Conservation (phyloP, 768 basidiomycete species). For the Naganishia antarctica region DNA sequence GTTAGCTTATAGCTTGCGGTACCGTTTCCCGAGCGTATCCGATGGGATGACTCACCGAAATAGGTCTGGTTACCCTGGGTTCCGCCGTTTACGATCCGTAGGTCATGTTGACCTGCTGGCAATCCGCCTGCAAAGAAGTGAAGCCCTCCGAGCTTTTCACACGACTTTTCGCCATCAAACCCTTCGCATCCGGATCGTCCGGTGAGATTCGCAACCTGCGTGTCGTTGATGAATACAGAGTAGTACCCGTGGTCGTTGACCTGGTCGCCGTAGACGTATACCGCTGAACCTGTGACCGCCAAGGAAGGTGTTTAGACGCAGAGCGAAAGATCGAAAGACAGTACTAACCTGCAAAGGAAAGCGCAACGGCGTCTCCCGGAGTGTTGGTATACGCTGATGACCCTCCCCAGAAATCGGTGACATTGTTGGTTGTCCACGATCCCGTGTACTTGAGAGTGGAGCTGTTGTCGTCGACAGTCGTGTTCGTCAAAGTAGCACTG, state of each 20-base stretch:
- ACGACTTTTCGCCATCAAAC: conserved; percentile 34
- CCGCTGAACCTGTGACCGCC: conserved; percentile 35
- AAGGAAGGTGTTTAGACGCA: background rate
- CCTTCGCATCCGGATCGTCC: conserved; percentile 43
- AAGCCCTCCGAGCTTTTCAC: conserved; percentile 46
- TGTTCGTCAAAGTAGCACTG: conserved; percentile 40
- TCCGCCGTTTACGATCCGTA: conserved; percentile 40
- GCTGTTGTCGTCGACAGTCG: conserved; percentile 40
- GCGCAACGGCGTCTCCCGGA: conserved; percentile 32
- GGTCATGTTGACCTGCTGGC: conserved; percentile 35
- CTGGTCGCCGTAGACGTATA: conserved; percentile 48
- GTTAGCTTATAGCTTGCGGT: too few species aligned
- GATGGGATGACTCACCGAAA: conserved; percentile 40
- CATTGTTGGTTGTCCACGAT: conserved; percentile 40
- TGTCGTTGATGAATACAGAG: conserved; percentile 40
- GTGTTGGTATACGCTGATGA: conserved; percentile 42
- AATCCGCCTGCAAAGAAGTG: conserved; percentile 34
- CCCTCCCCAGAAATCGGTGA: conserved; percentile 39
- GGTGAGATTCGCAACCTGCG: conserved; percentile 29
- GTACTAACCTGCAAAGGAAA: conserved; percentile 38
- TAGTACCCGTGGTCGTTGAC: conserved; percentile 49
- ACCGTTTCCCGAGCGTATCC: too few species aligned
- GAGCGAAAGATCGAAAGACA: background rate
- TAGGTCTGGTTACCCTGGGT: conserved; percentile 32
- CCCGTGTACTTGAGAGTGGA: conserved; percentile 37